Conservation (phyloP, 2,329 filamentous ascomycete species). For the Stagonosporopsis cucurbitacearum region DNA sequence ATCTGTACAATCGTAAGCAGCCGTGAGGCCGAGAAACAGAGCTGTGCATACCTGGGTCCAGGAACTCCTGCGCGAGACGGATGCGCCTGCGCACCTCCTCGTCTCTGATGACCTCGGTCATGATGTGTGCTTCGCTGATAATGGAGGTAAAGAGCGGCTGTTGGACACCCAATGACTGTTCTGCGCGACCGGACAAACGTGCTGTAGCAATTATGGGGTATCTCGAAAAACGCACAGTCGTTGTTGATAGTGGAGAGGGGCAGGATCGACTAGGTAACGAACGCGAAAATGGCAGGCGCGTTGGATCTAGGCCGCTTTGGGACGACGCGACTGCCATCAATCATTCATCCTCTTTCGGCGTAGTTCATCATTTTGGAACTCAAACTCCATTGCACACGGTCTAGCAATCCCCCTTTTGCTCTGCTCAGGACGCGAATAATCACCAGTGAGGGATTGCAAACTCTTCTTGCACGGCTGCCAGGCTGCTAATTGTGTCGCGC, state of each 20-base stretch:
- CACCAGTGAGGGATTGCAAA: background rate
- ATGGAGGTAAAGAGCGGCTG: background rate
- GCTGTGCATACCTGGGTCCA: slow-evolving; percentile 79
- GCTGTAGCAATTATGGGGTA: slow-evolving; percentile 7
- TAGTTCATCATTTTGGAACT: background rate
- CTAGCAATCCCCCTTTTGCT: too few species aligned
- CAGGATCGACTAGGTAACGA: slow-evolving; percentile 15
- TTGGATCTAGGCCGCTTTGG: slow-evolving; percentile 1
- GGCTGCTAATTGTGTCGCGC: background rate
- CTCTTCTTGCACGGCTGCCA: background rate
- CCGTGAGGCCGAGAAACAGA: background rate
- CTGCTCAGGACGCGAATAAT: background rate
- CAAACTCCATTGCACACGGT: too few species aligned
- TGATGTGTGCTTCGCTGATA: slow-evolving; percentile 20
- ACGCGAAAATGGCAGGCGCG: slow-evolving; percentile 16
- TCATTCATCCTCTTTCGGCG: slow-evolving; percentile 6
- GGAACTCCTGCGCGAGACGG: slow-evolving; percentile 86
- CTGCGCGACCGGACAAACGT: slow-evolving; percentile 1
- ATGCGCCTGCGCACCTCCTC: slow-evolving; percentile 84
- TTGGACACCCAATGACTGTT: background rate
- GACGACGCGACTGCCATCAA: slow-evolving; percentile 6
- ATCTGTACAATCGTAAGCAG: slow-evolving; percentile 50
- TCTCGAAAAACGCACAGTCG: slow-evolving; percentile 20
- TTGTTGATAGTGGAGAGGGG: slow-evolving; percentile 21
- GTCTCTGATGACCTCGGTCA: slow-evolving; percentile 67